Percentiles rank a stretch among this genome's conserved stretches.
Evolutionary conservation across 1,139 yeast species (phyloP).

Genomic region (Yamadazyma diospyri): DNA sequence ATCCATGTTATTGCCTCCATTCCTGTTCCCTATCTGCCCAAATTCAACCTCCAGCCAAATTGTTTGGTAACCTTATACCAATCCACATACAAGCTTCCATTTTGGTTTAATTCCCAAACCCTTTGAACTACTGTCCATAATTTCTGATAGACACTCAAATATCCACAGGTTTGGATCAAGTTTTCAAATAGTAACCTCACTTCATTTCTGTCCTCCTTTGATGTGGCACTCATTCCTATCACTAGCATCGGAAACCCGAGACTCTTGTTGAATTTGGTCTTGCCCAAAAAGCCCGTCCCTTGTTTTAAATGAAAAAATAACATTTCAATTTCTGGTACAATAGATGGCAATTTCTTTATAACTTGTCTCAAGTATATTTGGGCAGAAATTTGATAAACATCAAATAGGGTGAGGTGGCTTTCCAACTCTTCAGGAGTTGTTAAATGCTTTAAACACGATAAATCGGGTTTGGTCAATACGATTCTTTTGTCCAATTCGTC

Average conservation of each 20-base stretch:
- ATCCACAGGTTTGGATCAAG: constrained; percentile 6
- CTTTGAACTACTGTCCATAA: constrained; percentile 7
- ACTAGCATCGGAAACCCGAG: constrained; percentile 10
- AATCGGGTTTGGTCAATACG: constrained; percentile 5
- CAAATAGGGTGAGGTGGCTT: constrained; percentile 5
- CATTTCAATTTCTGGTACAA: constrained; percentile 10
- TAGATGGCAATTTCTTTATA: constrained; percentile 8
- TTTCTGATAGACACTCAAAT: constrained; percentile 6
- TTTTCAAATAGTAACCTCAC: constrained; percentile 2
- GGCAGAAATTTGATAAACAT: constrained; percentile 5
- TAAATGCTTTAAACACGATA: constrained; percentile 4
- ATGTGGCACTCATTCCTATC: constrained; percentile 6
- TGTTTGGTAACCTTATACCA: constrained; percentile 11
- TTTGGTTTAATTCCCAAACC: constrained; percentile 10
- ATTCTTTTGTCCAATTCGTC: constrained; percentile 6
- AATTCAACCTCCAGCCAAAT: constrained; percentile 12
- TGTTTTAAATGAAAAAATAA: constrained; percentile 5
- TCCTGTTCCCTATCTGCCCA: constrained; percentile 7
- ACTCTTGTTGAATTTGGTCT: constrained; percentile 7
- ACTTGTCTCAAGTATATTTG: constrained; percentile 6
- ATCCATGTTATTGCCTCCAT: background rate
- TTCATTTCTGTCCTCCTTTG: constrained; percentile 4
- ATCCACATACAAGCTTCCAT: constrained; percentile 10
- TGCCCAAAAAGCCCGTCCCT: constrained; percentile 2
- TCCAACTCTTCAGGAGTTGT: constrained; percentile 7